phyloP scores from a whole-genome alignment of 2,329 filamentous ascomycete genomes.

The Coleophoma crateriformis region DNA sequence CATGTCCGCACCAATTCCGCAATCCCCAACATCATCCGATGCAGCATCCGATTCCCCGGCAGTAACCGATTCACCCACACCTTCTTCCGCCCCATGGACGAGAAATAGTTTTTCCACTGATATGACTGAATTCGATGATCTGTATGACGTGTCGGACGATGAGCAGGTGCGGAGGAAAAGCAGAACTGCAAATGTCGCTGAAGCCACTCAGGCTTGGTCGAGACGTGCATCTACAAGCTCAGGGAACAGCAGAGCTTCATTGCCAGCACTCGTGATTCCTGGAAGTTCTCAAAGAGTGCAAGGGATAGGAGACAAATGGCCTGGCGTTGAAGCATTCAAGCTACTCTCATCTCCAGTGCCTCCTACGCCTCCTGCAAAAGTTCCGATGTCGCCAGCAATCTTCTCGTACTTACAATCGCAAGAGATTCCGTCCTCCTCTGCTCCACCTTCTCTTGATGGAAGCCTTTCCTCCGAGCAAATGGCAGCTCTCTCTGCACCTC shows the following conservation, averaged over 20 bases:
- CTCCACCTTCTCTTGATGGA: slow-evolving; percentile 78
- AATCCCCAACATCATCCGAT: slow-evolving; percentile 52
- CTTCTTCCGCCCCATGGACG: slow-evolving; percentile 55
- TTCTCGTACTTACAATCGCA: slow-evolving; percentile 67
- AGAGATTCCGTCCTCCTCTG: slow-evolving; percentile 67
- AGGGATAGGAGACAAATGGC: slow-evolving; percentile 33
- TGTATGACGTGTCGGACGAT: slow-evolving; percentile 82
- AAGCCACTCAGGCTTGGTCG: slow-evolving; percentile 23
- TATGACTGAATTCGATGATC: slow-evolving; percentile 73
- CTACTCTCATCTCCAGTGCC: slow-evolving; percentile 52
- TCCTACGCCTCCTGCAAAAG: slow-evolving; percentile 58
- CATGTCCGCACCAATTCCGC: slow-evolving; percentile 55
- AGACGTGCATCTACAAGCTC: slow-evolving; percentile 21
- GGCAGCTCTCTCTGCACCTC: slow-evolving; percentile 75
- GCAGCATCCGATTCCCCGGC: slow-evolving; percentile 47
- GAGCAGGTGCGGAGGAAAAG: slow-evolving; percentile 50
- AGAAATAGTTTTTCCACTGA: slow-evolving; percentile 57
- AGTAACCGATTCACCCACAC: slow-evolving; percentile 48
- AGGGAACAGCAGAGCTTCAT: slow-evolving; percentile 18
- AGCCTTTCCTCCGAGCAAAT: slow-evolving; percentile 86
- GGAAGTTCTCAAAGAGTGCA: slow-evolving; percentile 13
- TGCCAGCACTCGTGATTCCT: slow-evolving; percentile 47
- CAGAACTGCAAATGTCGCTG: slow-evolving; percentile 13
- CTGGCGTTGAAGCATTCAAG: slow-evolving; percentile 39
- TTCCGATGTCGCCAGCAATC: slow-evolving; percentile 71